phyloP scores from a whole-genome alignment of 306 rosid species.

The barrel medic (Medicago truncatula) region MtrunA17r5.0-ANR NC_053047.1:29452001-29452500 shows the following conservation, averaged over 20 bases:
- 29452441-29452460: too few relatives aligned
- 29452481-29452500: too few relatives aligned
- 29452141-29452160: not conserved
- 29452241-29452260: slow-evolving; percentile 6
- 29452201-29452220: not conserved
- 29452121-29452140: not conserved
- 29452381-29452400: too few relatives aligned
- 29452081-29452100: not conserved
- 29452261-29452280: not conserved
- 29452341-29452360: too few relatives aligned
- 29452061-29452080: not conserved
- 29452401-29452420: too few relatives aligned
- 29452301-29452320: not conserved
- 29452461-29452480: too few relatives aligned
- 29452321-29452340: not conserved
- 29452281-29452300: slow-evolving; percentile 11
- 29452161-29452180: slow-evolving; percentile 28
- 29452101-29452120: not conserved
- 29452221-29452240: not conserved
- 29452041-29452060: slow-evolving; percentile 14
- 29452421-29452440: too few relatives aligned
- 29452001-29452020: slow-evolving; percentile 23
- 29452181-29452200: slow-evolving; percentile 23
- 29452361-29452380: too few relatives aligned
- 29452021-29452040: not conserved